Evolutionary conservation across 2,329 filamentous ascomycete genomes (phyloP).

Genomic region (Ophiobolus disseminans): DNA sequence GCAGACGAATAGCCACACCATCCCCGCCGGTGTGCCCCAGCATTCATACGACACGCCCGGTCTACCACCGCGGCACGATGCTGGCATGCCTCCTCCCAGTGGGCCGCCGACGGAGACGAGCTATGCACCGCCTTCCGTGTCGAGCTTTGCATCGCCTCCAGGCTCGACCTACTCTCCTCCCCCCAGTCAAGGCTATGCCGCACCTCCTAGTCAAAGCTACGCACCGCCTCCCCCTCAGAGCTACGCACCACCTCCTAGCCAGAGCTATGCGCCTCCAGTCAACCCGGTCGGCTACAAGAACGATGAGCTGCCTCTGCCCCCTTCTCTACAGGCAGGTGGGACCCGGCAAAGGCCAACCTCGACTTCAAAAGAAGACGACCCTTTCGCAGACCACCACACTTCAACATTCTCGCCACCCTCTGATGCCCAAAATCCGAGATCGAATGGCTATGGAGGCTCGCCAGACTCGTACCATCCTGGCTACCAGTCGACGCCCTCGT

Average conservation of each 20-base stretch:
- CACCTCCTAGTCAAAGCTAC: constrained; percentile 2
- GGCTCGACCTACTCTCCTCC: not conserved
- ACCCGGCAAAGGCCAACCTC: constrained; percentile 18
- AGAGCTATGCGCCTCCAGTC: constrained; percentile 7
- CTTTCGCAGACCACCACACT: constrained; percentile 53
- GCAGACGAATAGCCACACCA: constrained; percentile 15
- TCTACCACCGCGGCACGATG: constrained; percentile 18
- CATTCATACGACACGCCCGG: constrained; percentile 15
- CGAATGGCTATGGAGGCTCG: constrained; percentile 27
- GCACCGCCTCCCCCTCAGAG: constrained; percentile 2
- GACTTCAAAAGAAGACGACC: constrained; percentile 40
- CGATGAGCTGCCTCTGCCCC: constrained; percentile 31
- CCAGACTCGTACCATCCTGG: constrained; percentile 41
- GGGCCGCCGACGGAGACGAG: constrained; percentile 12
- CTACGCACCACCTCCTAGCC: constrained; percentile 1
- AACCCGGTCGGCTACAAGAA: constrained; percentile 17
- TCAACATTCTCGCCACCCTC: constrained; percentile 38
- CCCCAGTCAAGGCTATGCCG: not conserved
- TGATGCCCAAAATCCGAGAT: constrained; percentile 20
- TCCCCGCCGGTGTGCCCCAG: constrained; percentile 22
- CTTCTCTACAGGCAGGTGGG: constrained; percentile 37
- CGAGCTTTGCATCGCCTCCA: not conserved
- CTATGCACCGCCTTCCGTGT: not conserved
- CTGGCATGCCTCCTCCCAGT: constrained; percentile 25
- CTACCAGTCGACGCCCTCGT: constrained; percentile 51